Percentiles rank a stretch among this genome's conserved stretches.
These are phyloP conservation scores for Thielaviopsis euricoi DNA, from an alignment of 2,329 filamentous ascomycete genomes.

Conservation along the genomic window DNA sequence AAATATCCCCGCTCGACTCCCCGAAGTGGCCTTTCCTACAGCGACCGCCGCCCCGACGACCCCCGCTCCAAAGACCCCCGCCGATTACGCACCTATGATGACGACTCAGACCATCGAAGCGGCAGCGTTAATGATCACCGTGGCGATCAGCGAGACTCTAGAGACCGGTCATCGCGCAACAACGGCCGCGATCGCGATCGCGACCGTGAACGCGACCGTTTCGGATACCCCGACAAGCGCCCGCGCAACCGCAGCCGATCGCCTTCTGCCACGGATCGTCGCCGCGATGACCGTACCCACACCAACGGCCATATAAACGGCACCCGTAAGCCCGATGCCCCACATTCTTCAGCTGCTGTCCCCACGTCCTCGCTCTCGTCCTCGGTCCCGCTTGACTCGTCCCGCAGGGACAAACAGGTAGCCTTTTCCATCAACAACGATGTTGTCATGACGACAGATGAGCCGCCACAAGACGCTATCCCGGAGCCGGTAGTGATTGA, in stretches of 20 bases:
- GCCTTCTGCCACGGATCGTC: constrained; percentile 16
- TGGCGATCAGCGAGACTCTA: constrained; percentile 18
- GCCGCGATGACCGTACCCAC: too few relatives aligned
- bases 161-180: constrained; percentile 26
- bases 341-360: constrained; percentile 22
- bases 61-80: constrained; percentile 30
- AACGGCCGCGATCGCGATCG: constrained; percentile 35
- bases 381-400: constrained; percentile 36
- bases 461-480: neutral
- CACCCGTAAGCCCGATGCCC: constrained; percentile 22
- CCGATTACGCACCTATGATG: constrained; percentile 43
- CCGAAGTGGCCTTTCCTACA: too few relatives aligned
- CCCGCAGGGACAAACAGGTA: constrained; percentile 8
- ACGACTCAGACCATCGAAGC: constrained; percentile 41
- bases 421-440: constrained; percentile 6
- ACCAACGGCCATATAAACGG: constrained; percentile 22
- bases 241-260: constrained; percentile 37
- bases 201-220: constrained; percentile 20
- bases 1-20: constrained; percentile 12
- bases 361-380: constrained; percentile 40
- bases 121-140: neutral
- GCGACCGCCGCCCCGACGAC: neutral
- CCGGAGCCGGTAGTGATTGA: constrained; percentile 45
- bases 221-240: constrained; percentile 35
- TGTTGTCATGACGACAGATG: constrained; percentile 7